Percentiles rank a stretch among this genome's conserved stretches.
phyloP scores from a whole-genome alignment of 2,329 filamentous ascomycete species.

The Aspergillus thermomutatus region DNA sequence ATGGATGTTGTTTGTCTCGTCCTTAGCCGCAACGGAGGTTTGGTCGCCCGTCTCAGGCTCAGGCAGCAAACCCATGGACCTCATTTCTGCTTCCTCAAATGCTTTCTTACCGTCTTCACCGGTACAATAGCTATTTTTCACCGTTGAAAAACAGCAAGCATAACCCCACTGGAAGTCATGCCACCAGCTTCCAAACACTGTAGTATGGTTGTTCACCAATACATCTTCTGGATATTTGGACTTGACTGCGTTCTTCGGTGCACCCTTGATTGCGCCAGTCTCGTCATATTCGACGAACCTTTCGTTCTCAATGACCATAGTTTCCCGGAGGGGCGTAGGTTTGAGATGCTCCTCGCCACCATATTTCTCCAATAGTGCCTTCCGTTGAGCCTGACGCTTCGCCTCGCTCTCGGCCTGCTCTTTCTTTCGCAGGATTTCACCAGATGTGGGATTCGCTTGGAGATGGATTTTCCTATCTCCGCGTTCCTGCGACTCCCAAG shows the following conservation, averaged over 20 bases:
- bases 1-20: constrained; percentile 18
- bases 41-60: constrained; percentile 15
- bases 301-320: constrained; percentile 75
- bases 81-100: constrained; percentile 70
- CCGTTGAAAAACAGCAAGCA: constrained; percentile 84
- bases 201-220: constrained; percentile 82
- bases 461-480: constrained; percentile 79
- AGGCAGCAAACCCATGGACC: constrained; percentile 45
- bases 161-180: constrained; percentile 93
- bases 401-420: constrained; percentile 69
- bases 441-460: constrained; percentile 93
- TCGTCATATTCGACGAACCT: constrained; percentile 93
- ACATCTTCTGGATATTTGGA: constrained; percentile 93
- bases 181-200: constrained; percentile 98
- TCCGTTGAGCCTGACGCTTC: constrained; percentile 65
- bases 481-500: constrained; percentile 91
- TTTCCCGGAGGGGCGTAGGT: constrained; percentile 61
- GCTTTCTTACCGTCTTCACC: constrained; percentile 82
- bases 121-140: constrained; percentile 97
- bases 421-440: constrained; percentile 78
- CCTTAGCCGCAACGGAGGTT: constrained; percentile 1
- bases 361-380: constrained; percentile 75
- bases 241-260: constrained; percentile 68
- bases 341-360: constrained; percentile 64
- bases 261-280: constrained; percentile 83